Evolutionary conservation across 345 rosid species (phyloP).

Genomic region (Cardamine occulta): DNA sequence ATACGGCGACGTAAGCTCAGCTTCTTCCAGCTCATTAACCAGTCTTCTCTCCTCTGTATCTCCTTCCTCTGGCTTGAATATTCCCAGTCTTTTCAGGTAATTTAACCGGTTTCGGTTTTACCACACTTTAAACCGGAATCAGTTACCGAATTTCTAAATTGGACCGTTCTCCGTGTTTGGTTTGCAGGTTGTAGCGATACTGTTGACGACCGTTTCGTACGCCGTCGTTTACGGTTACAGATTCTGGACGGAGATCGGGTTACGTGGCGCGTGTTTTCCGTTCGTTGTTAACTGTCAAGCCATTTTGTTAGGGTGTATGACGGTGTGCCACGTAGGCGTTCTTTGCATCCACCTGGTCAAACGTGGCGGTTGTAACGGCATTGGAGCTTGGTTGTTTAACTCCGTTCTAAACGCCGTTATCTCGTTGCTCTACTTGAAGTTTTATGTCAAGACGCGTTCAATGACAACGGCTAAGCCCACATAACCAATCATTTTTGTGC

Average conservation of each 20-base stretch:
- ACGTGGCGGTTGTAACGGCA: conserved; percentile 88
- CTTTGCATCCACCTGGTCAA: conserved; percentile 66
- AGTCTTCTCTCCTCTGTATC: conserved; percentile 66
- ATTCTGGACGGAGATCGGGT: conserved; percentile 89
- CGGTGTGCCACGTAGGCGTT: conserved; percentile 82
- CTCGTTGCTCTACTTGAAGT: conserved; percentile 63
- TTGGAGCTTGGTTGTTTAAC: conserved; percentile 88
- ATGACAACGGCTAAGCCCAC: background rate
- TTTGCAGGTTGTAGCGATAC: conserved; percentile 71
- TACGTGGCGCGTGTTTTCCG: conserved; percentile 73
- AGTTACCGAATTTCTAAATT: background rate
- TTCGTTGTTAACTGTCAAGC: conserved; percentile 73
- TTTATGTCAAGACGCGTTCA: conserved; percentile 55
- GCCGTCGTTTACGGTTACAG: conserved; percentile 82
- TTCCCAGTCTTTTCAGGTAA: conserved; percentile 80
- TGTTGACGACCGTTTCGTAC: conserved; percentile 66
- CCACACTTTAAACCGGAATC: conserved; percentile 1
- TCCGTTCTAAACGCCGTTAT: conserved; percentile 73
- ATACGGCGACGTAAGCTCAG: conserved; percentile 56
- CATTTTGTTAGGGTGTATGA: conserved; percentile 59
- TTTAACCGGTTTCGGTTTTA: conserved; percentile 18
- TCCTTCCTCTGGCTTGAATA: conserved; percentile 94
- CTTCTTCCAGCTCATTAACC: conserved; percentile 68
- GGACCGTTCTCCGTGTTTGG: background rate
- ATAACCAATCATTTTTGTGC: conserved; percentile 10